These are phyloP conservation scores for Hemisphaericaspora xylanilytica DNA, from an alignment of 1,139 yeast species.

Conservation along the genomic window DNA sequence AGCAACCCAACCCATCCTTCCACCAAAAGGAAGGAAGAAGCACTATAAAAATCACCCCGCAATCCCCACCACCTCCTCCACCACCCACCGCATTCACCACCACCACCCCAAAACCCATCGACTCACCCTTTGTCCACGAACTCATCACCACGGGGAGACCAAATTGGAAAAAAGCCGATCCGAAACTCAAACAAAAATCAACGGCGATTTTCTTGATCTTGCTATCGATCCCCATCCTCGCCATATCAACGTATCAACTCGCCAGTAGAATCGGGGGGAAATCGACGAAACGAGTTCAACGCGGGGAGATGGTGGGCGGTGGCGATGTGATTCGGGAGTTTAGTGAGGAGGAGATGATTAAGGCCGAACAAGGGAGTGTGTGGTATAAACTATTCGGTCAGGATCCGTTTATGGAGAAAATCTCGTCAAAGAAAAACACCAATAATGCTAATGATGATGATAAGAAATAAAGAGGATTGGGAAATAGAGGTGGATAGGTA, in stretches of 20 bases:
- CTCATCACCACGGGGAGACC: slow-evolving; percentile 41
- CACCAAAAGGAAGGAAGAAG: slow-evolving; percentile 27
- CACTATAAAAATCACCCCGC: slow-evolving; percentile 8
- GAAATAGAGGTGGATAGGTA: too few species aligned
- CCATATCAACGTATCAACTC: slow-evolving; percentile 37
- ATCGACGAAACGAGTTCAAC: slow-evolving; percentile 41
- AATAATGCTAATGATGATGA: not conserved
- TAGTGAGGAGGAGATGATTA: slow-evolving; percentile 43
- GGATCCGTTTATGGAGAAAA: slow-evolving; percentile 43
- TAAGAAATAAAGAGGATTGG: not conserved
- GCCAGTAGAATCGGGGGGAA: slow-evolving; percentile 40
- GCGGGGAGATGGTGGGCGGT: slow-evolving; percentile 41
- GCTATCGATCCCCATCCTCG: slow-evolving; percentile 38
- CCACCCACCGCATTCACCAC: slow-evolving; percentile 9
- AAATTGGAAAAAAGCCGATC: slow-evolving; percentile 45
- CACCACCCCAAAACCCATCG: slow-evolving; percentile 15
- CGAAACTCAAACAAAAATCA: slow-evolving; percentile 36
- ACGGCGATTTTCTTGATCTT: slow-evolving; percentile 40
- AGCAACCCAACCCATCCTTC: slow-evolving; percentile 25
- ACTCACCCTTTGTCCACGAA: slow-evolving; percentile 35
- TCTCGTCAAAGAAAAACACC: not conserved
- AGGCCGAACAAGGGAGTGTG: slow-evolving; percentile 35
- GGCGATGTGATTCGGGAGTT: slow-evolving; percentile 34
- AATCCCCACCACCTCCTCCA: slow-evolving; percentile 4
- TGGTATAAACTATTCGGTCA: slow-evolving; percentile 42